Evolutionary conservation across 371 early-diverging fungal species (phyloP).

Genomic region (Encephalitozoon cuniculi): DNA sequence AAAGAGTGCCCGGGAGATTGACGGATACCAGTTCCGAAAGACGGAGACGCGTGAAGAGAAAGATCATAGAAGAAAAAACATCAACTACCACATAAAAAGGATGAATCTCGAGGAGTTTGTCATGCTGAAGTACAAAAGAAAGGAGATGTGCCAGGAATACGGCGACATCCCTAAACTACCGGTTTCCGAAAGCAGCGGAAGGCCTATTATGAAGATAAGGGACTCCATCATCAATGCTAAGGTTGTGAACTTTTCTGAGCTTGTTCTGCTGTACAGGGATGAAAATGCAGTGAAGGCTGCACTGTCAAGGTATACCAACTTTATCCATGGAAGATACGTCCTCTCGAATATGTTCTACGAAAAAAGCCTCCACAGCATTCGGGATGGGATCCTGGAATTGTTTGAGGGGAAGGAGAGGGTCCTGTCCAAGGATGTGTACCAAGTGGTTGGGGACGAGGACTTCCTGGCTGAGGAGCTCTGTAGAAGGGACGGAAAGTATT

Average conservation of each 20-base stretch:
- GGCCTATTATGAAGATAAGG: background rate
- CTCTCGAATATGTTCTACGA: conserved; percentile 46
- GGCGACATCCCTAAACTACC: background rate
- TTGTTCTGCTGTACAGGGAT: conserved; percentile 20
- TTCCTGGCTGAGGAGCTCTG: conserved; percentile 32
- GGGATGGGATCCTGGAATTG: conserved; percentile 24
- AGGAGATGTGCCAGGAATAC: background rate
- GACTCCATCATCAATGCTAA: conserved; percentile 24
- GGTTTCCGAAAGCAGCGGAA: background rate
- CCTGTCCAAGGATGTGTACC: background rate
- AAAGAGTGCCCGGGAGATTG: background rate
- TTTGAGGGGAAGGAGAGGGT: conserved; percentile 7
- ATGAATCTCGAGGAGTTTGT: conserved; percentile 34
- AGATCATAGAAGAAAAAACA: conserved; percentile 48
- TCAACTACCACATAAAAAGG: conserved; percentile 42
- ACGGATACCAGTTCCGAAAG: conserved; percentile 27
- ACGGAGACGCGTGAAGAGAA: conserved; percentile 53
- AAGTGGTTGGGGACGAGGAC: conserved; percentile 18
- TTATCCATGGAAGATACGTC: conserved; percentile 38
- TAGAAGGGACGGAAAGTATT: conserved; percentile 13
- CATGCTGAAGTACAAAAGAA: background rate
- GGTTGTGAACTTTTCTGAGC: conserved; percentile 33
- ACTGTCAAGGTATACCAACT: conserved; percentile 31
- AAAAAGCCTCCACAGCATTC: conserved; percentile 12
- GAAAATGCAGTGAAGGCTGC: conserved; percentile 6